Base-by-base conservation (phyloP, 352 stramenopile species). In the Phytopythium ostracodes region DNA sequence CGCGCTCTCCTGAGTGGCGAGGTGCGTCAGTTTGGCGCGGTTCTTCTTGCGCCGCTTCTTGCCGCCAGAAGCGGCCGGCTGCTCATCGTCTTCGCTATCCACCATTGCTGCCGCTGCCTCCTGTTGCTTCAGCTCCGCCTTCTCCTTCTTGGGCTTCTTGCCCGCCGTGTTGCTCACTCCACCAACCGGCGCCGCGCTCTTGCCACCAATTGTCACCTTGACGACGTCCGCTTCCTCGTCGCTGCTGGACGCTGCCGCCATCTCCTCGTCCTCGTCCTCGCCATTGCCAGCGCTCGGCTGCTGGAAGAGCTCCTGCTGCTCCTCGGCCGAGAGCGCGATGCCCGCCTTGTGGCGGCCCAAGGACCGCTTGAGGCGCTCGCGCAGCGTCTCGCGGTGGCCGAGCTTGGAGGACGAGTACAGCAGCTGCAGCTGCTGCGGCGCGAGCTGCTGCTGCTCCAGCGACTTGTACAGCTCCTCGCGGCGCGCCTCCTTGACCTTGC, bases 401-500 rank as follows among this genome's bases (percentile, higher is more conserved):
- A 94, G 73, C 50, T 81, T 73, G 17, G 86, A 88, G 27, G 81
- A 91, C 61, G 83, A 85, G 74, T 89, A 77, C 70, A 93, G 79
- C 49, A 93, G 71, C 44, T 81, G 77, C 56, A 92, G 68, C 58
- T 93, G 79, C 42, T 84, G 77, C 40, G 77, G 64, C 31, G 82
- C 79, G 36, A 93, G 68, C 27, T 81, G 74, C 58, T 81, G 70
- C 36, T 69, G 58, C 68, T 88, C 74, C 11, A 93, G 69, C 42
- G 86, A 95, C 71, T 93, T 91, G 70, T 89, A 91, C 38, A 95
- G 62, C 20, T 83, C 67, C n/a, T 86, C 81, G 7, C 84, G 79
- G 46, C 79, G 68, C 33, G 82, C 81, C 46, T 95, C 84, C 63
- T 93, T 92, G 27, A 87, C 62, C 72, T 95, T 95, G 47, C 76